phyloP scores from a whole-genome alignment of 805 yeast species.

The Debaryomyces prosopidis region DNA sequence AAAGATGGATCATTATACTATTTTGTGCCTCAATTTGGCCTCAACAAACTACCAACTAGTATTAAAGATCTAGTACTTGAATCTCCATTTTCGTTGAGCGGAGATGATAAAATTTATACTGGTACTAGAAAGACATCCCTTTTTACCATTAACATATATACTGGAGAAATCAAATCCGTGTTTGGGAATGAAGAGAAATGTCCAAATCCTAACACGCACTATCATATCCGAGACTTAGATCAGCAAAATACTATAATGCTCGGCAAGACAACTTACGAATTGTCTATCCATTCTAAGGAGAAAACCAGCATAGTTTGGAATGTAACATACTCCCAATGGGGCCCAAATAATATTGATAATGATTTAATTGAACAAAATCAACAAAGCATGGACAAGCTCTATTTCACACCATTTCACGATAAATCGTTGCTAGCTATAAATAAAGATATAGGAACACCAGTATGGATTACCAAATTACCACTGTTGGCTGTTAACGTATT shows the following conservation, averaged over 20 bases:
- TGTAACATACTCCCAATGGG: constrained; percentile 86
- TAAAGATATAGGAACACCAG: constrained; percentile 63
- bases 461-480: constrained; percentile 78
- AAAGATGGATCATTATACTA: constrained; percentile 82
- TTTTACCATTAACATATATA: constrained; percentile 67
- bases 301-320: constrained; percentile 69
- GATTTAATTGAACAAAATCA: constrained; percentile 46
- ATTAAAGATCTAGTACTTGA: constrained; percentile 75
- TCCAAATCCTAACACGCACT: constrained; percentile 33
- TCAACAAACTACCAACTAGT: constrained; percentile 79
- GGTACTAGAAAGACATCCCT: constrained; percentile 79
- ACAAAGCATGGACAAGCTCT: constrained; percentile 67
- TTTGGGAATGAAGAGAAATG: constrained; percentile 53
- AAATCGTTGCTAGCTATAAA: constrained; percentile 76
- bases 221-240: constrained; percentile 6
- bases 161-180: constrained; percentile 71
- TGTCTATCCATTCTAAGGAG: constrained; percentile 73
- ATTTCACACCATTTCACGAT: constrained; percentile 83
- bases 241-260: constrained; percentile 46
- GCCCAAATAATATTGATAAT: constrained; percentile 80
- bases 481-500: constrained; percentile 74
- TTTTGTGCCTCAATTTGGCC: constrained; percentile 71
- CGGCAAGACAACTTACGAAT: constrained; percentile 72
- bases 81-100: constrained; percentile 78
- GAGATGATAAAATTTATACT: constrained; percentile 83